These are phyloP conservation scores for Acanthamoeba lenticulata DNA, from an alignment of 208 protist species.

Conservation along the genomic window DNA sequence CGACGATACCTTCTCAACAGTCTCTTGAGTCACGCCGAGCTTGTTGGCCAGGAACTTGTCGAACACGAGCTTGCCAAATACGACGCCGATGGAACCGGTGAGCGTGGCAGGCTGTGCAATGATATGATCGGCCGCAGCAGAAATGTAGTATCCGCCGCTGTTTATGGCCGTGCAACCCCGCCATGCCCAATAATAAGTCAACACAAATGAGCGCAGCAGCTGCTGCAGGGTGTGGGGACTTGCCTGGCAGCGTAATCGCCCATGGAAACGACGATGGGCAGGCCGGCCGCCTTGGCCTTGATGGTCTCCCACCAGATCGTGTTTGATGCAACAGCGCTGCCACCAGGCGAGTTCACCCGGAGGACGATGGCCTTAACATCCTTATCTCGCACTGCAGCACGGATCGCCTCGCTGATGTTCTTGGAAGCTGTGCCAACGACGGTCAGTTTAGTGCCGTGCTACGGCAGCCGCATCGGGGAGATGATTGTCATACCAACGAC, in stretches of 20 bases:
- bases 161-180: too few relatives aligned
- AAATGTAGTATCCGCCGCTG: constrained; percentile 58
- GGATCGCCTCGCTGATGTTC: background rate
- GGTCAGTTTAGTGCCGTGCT: background rate
- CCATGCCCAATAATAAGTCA: too few relatives aligned
- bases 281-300: constrained; percentile 10
- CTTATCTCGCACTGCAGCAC: background rate
- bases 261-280: constrained; percentile 54
- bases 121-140: constrained; percentile 8
- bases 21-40: constrained; percentile 30
- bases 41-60: constrained; percentile 25
- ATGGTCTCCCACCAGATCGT: constrained; percentile 60
- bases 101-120: constrained; percentile 40
- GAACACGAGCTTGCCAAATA: constrained; percentile 7
- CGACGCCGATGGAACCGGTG: constrained; percentile 61
- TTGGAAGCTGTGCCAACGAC: background rate
- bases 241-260: constrained; percentile 57
- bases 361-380: constrained; percentile 49
- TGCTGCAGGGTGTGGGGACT: too few relatives aligned
- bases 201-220: too few relatives aligned
- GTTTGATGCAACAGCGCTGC: constrained; percentile 40
- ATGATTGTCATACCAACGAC: background rate
- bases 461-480: background rate
- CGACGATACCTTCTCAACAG: constrained; percentile 49
- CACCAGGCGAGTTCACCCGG: constrained; percentile 44